These are phyloP conservation scores for Saccharomycopsis sp. DNA, from an alignment of 805 yeast genomes.

Conservation along the genomic window DNA sequence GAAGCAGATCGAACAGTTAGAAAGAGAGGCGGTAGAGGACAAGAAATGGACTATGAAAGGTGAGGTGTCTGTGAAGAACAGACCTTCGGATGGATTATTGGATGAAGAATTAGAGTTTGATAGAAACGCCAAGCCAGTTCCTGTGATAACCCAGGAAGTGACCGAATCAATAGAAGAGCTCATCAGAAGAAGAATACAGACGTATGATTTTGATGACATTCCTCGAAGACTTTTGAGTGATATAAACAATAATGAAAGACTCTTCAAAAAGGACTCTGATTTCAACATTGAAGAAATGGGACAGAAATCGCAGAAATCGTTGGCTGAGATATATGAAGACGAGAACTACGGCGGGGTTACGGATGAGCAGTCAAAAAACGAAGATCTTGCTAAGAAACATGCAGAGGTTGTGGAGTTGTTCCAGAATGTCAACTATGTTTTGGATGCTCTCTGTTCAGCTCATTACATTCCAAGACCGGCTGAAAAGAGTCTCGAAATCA, in stretches of 20 bases:
- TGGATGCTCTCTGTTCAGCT: conserved; percentile 90
- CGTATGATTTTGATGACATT: conserved; percentile 75
- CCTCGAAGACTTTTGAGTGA: conserved; percentile 66
- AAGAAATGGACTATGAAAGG: conserved; percentile 95
- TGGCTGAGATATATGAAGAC: conserved; percentile 89
- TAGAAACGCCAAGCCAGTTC: conserved; percentile 91
- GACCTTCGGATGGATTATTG: conserved; percentile 80
- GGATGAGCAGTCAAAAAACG: conserved; percentile 45
- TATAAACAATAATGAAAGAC: conserved; percentile 47
- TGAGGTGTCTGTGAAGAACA: conserved; percentile 72
- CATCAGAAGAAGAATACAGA: conserved; percentile 74
- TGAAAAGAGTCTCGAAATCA: conserved; percentile 71
- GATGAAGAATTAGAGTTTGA: conserved; percentile 85
- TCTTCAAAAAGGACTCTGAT: conserved; percentile 34
- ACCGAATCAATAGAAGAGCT: conserved; percentile 85
- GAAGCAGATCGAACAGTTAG: conserved; percentile 70
- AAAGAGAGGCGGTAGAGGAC: conserved; percentile 81
- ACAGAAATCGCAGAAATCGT: conserved; percentile 75
- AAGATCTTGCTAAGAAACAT: conserved; percentile 66
- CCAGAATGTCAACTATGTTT: conserved; percentile 54
- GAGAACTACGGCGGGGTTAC: conserved; percentile 52
- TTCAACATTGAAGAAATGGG: conserved; percentile 59
- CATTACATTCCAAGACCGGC: conserved; percentile 90
- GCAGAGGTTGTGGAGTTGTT: conserved; percentile 68
- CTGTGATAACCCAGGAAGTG: conserved; percentile 83